phyloP scores from a whole-genome alignment of 169 alveolate species.

The Babesia caballi region DNA sequence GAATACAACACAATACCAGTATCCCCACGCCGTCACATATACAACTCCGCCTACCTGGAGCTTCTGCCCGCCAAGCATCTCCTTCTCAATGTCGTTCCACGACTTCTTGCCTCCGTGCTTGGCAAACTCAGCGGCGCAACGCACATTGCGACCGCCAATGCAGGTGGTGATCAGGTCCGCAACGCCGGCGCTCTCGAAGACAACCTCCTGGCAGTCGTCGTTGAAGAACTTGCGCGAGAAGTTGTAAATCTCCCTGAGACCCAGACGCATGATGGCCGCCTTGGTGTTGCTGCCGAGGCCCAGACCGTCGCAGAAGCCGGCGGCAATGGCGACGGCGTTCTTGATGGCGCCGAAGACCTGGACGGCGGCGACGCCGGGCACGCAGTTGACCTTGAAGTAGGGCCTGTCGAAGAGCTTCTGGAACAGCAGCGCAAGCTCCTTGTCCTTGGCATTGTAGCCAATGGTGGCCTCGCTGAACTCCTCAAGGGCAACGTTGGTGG shows the following conservation, averaged over 20 bases:
- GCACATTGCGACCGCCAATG: conserved; percentile 88
- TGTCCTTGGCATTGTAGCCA: conserved; percentile 80
- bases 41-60: conserved; percentile 70
- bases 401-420: conserved; percentile 87
- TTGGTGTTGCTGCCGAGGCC: conserved; percentile 89
- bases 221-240: conserved; percentile 77
- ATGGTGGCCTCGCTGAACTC: conserved; percentile 91
- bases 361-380: conserved; percentile 86
- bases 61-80: conserved; percentile 87
- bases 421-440: conserved; percentile 77
- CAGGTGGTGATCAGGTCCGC: conserved; percentile 91
- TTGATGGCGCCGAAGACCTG: conserved; percentile 93
- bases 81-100: conserved; percentile 86
- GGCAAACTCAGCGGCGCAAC: conserved; percentile 89
- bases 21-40: too few species aligned
- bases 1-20: background rate
- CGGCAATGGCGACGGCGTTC: conserved; percentile 89
- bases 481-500: conserved; percentile 88
- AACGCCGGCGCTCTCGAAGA: conserved; percentile 89
- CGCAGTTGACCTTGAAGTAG: conserved; percentile 84
- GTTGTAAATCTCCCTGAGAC: conserved; percentile 84
- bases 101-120: conserved; percentile 74
- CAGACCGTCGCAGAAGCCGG: conserved; percentile 92
- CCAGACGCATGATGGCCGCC: conserved; percentile 91
- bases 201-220: conserved; percentile 75